Evolutionary conservation across 805 yeast genomes (phyloP), one percentile per base, ranked within the genome.

Genomic region (Teunomyces pallodes): DNA sequence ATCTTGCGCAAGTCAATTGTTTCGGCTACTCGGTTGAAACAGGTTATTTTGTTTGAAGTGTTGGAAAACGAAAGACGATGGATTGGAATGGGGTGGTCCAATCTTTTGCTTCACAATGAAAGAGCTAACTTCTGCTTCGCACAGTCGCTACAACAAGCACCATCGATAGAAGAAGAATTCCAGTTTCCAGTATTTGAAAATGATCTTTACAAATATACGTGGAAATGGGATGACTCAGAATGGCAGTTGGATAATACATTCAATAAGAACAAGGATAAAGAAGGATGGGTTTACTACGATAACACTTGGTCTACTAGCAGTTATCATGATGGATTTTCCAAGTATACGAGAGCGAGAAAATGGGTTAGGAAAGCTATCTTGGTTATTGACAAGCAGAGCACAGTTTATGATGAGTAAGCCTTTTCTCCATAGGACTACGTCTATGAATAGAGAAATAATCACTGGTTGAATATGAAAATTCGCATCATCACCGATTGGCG

Each of bases 11-110:
- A 73, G 42, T 56, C 62, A 3, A 61, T 67, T 4, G 61, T 67
- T 3, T 69, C 77, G 0, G 67, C 78, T 3, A 70, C 77, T 8
- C 75, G 66, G 48, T 57, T 74, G 29, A 75, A 75, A 17, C 81
- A 79, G 53, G 66, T 74, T 3, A 70, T 82, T 1, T 67, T 74
- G 46, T 81, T 82, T 51, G 77, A 74, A 43, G 64, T 82, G 1
- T 57, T 77, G 33, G 84, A 83, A 54, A 78, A 82, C 54, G 82
- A 83, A 58, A 67, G 88, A 54, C 65, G 86, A 42, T 81, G 86
- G 85, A 31, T 82, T 3, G 86, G 83, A 0, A 50, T 82, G 13
- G 87, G 86, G 5, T 82, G 86, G 86, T 62, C 76, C 33, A 69
- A 72, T 43, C 64, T 67, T 13, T 58, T 81, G 32, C 55, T 81